A percentile compares a stretch with the other conserved stretches of the same genome.
Conservation (phyloP, 179 eudicot species). For the Amaranthus tricolor region DNA sequence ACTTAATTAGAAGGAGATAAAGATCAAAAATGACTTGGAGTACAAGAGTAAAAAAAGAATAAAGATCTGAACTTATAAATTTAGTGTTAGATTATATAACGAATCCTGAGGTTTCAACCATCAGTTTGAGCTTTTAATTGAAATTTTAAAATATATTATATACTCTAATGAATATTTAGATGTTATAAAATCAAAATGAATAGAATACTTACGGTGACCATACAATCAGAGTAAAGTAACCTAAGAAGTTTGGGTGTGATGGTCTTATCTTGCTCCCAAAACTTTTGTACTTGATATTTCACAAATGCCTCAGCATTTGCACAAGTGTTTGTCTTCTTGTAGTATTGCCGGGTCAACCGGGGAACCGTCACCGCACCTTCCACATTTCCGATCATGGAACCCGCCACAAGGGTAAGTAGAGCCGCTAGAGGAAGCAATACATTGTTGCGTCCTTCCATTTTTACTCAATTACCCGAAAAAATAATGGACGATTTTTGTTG, state of each 20-base stretch:
- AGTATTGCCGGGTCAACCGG: constrained; percentile 45
- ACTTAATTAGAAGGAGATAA: background rate
- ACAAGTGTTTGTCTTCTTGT: constrained; percentile 70
- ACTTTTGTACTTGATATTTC: constrained; percentile 40
- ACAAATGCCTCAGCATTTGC: constrained; percentile 47
- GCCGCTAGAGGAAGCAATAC: constrained; percentile 8
- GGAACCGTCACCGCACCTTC: constrained; percentile 41
- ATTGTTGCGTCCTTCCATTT: constrained; percentile 24
- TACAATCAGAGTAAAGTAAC: constrained; percentile 62
- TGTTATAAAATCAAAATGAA: background rate
- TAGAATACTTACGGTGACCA: constrained; percentile 48
- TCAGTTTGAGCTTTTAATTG: background rate
- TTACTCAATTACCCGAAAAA: constrained; percentile 13
- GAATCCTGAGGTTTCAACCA: no score
- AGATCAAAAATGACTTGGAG: background rate
- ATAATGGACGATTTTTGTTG: background rate
- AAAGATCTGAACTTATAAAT: no score
- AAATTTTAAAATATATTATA: no score
- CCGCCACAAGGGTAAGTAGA: constrained; percentile 25
- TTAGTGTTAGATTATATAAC: no score
- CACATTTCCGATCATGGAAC: constrained; percentile 13
- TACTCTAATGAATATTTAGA: background rate
- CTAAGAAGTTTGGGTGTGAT: constrained; percentile 58
- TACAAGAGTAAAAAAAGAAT: no score
- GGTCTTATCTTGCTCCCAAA: constrained; percentile 34